These are phyloP conservation scores for Dalechampia spathulata DNA, from an alignment of 441 rosid species.

Conservation along the genomic window DNA sequence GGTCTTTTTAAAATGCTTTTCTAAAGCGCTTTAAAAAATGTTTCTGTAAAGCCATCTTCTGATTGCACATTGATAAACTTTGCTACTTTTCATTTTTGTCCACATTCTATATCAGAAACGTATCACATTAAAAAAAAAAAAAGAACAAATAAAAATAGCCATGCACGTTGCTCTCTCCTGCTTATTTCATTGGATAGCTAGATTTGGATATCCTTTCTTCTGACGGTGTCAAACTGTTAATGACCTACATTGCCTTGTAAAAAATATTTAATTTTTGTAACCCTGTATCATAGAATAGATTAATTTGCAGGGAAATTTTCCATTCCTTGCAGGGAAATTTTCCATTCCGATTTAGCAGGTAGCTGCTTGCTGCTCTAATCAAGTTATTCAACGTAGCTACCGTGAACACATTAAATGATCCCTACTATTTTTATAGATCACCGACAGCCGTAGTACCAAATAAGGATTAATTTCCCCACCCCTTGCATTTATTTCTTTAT, in stretches of 20 bases:
- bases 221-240: no score
- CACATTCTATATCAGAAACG: not conserved
- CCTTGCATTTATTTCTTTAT: constrained; percentile 20
- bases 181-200: no score
- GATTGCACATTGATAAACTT: not conserved
- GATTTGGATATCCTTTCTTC: not conserved
- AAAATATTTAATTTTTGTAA: no score
- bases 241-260: no score
- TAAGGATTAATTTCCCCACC: constrained; percentile 2
- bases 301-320: no score
- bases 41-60: constrained; percentile 5
- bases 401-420: constrained; percentile 10
- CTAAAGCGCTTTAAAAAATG: constrained; percentile 3
- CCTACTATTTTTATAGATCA: constrained; percentile 16
- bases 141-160: no score
- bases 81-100: no score
- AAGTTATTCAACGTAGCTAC: constrained; percentile 8
- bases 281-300: no score
- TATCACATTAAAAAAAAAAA: not conserved
- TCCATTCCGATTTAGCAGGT: not conserved
- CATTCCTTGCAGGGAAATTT: constrained; percentile 4
- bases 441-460: constrained; percentile 23
- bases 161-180: not conserved
- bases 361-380: not conserved
- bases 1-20: constrained; percentile 5